Evolutionary conservation across 306 rosid genomes (phyloP).

Genomic region (Quercus aquifolioides): DNA sequence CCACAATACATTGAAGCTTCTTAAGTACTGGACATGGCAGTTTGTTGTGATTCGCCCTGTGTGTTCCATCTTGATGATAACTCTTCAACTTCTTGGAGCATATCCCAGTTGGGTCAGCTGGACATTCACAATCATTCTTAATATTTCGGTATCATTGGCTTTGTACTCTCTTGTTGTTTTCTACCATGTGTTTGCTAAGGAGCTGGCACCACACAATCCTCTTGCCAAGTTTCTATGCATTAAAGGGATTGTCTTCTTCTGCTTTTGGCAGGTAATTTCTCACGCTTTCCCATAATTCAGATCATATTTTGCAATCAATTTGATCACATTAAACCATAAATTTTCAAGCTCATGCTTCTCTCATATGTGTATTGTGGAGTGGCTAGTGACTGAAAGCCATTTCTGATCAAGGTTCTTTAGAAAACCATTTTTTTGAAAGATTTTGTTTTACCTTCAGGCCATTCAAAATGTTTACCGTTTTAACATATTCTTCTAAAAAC

Average conservation of each 20-base stretch:
- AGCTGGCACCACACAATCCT: constrained; percentile 87
- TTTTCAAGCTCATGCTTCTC: too few species aligned
- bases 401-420: too few species aligned
- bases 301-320: too few species aligned
- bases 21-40: constrained; percentile 96
- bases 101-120: constrained; percentile 96
- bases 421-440: too few species aligned
- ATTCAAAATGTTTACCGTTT: too few species aligned
- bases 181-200: constrained; percentile 94
- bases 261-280: constrained; percentile 91
- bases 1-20: constrained; percentile 68
- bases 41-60: constrained; percentile 86
- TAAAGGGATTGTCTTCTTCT: constrained; percentile 98
- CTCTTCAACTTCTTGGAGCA: constrained; percentile 55
- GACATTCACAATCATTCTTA: constrained; percentile 79
- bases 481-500: too few species aligned
- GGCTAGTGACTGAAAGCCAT: too few species aligned
- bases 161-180: constrained; percentile 86
- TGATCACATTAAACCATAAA: too few species aligned
- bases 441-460: too few species aligned
- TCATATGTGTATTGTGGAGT: too few species aligned
- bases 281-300: too few species aligned
- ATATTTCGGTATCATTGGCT: constrained; percentile 82
- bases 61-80: constrained; percentile 79
- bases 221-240: constrained; percentile 90